Base-by-base conservation (phyloP, 129 eudicot species). In the Scalesia atractyloides region DNA sequence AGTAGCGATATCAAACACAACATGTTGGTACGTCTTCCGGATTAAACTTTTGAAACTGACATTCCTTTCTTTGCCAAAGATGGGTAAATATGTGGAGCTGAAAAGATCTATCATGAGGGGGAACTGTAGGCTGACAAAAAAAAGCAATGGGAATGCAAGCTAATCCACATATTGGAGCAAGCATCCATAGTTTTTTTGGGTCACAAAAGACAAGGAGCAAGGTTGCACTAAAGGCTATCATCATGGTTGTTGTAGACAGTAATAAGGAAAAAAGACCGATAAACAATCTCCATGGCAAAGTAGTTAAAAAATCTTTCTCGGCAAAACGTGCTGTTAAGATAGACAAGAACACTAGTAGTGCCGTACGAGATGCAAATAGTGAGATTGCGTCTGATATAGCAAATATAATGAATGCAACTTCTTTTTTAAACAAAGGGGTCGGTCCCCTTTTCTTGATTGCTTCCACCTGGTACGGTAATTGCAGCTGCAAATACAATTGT, bases 311-410 rank as follows among this genome's bases (percentile, higher is more conserved):
- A 22, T 51, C 57, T 51, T n/a, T 51, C 22, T 51, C 57, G 0
- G 57, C 22, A 51, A 51, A 51, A 51, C 57, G 57, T n/a, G 57
- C 10, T n/a, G 57, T 51, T 51, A 51, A 10, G 57, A 51, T 51
- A n/a, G 57, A 51, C 22, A 51, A 51, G 9, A 51, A 51, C 10
- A 51, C 57, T 0, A 51, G 57, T n/a, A 51, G 5, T 2, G 57
- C 0, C 0, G 57, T 51, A 15, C 57, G n/a, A 5, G 57, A 51
- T 51, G 57, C 20, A 9, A 51, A 51, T 16, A 51, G 22, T 51
- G 57, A 51, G 22, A 51, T 51, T n/a, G 57, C 22, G n/a, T 51
- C 57, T 51, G 57, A n/a, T 51, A 51, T n/a, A 16, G 57, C 57
- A n/a, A 51, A 51, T 1, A 51, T 51, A 5, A 51, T 51, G 22